Evolutionary conservation across 2,329 filamentous ascomycete genomes (phyloP).

Genomic region (Phyllosticta ampelicida): DNA sequence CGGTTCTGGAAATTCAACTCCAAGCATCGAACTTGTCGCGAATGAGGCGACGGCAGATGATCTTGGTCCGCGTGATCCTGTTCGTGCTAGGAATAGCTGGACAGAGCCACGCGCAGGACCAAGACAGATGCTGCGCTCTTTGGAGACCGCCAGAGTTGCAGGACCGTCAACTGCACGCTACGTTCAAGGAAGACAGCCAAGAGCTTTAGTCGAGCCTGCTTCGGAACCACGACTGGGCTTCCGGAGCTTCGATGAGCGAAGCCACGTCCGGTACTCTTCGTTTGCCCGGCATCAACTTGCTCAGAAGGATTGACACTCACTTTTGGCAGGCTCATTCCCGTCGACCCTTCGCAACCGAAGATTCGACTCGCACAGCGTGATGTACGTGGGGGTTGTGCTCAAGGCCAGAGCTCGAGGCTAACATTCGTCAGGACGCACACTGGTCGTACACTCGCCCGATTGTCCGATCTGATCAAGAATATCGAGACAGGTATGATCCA

Average conservation of each 20-base stretch:
- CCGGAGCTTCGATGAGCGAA: not conserved
- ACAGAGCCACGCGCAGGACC: conserved; percentile 11
- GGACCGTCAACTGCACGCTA: not conserved
- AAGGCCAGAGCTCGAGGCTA: not conserved
- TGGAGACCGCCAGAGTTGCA: not conserved
- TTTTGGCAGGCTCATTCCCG: not conserved
- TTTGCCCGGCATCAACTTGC: not conserved
- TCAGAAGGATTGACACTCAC: not conserved
- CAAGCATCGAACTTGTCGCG: conserved; percentile 16
- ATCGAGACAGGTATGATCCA: not conserved
- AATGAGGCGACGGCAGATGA: conserved; percentile 24
- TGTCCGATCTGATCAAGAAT: not conserved
- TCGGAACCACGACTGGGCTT: not conserved
- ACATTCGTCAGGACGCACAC: not conserved
- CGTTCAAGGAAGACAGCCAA: not conserved
- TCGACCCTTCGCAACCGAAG: not conserved
- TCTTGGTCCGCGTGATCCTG: conserved; percentile 14
- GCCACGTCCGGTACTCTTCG: not conserved
- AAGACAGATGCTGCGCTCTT: not conserved
- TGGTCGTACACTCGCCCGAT: not conserved
- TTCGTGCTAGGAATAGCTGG: conserved; percentile 11
- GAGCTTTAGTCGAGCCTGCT: not conserved
- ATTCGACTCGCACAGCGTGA: not conserved
- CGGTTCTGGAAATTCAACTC: conserved; percentile 14
- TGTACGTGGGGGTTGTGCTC: not conserved